phyloP scores from a whole-genome alignment of 2,329 filamentous ascomycete genomes.

The Fusarium siculi region DNA sequence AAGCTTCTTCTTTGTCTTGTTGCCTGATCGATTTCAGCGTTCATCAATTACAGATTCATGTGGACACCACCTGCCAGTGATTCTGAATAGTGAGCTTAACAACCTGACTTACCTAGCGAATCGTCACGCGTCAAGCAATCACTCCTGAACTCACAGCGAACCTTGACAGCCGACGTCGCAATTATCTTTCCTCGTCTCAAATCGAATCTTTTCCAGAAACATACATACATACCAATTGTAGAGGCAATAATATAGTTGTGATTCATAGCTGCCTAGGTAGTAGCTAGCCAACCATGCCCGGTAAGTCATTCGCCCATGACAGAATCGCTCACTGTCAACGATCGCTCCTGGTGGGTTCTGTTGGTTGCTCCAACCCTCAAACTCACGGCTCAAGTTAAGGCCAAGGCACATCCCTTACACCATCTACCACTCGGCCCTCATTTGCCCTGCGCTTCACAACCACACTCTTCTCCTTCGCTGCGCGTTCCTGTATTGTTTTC shows the following conservation, averaged over 20 bases:
- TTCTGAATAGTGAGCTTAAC: neutral
- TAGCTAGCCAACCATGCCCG: slow-evolving; percentile 26
- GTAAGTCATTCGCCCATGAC: slow-evolving; percentile 23
- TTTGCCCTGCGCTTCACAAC: neutral
- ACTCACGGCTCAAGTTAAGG: slow-evolving; percentile 16
- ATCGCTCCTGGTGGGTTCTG: slow-evolving; percentile 28
- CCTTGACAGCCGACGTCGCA: neutral
- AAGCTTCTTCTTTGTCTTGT: neutral
- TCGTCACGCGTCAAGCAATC: slow-evolving; percentile 15
- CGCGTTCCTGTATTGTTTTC: neutral
- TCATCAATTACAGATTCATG: slow-evolving; percentile 1
- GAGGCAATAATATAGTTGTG: neutral
- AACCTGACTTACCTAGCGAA: neutral
- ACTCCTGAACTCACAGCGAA: neutral
- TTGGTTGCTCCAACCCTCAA: slow-evolving; percentile 29
- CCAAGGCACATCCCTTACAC: slow-evolving; percentile 33
- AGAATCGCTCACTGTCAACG: neutral
- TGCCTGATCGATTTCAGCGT: neutral
- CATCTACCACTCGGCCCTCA: slow-evolving; percentile 8
- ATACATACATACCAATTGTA: neutral
- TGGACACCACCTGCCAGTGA: neutral
- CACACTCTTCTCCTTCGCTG: slow-evolving; percentile 7
- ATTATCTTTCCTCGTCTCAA: neutral
- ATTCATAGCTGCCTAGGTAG: neutral
- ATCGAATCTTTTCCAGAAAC: neutral